A percentile compares a stretch with the other conserved stretches of the same genome.
Evolutionary conservation across 495 filamentous ascomycete species (phyloP).

Genomic region (Talaromyces nanjingensis): DNA sequence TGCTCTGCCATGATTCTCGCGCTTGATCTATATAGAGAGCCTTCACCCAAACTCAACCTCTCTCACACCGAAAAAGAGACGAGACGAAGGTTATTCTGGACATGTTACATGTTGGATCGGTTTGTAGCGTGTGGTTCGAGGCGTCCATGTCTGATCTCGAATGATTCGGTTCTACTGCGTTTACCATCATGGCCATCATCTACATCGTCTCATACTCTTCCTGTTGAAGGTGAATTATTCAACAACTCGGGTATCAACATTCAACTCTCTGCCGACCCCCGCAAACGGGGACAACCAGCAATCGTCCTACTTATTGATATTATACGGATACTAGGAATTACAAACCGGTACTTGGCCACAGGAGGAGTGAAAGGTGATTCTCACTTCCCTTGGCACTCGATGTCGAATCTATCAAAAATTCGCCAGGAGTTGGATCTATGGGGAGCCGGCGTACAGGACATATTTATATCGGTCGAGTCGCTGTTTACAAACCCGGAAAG

Average conservation of each 20-base stretch:
- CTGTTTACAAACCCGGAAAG: constrained; percentile 73
- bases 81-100: constrained; percentile 72
- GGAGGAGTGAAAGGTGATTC: constrained; percentile 84
- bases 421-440: constrained; percentile 77
- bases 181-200: constrained; percentile 59
- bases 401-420: constrained; percentile 79
- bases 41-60: constrained; percentile 49
- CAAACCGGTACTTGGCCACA: constrained; percentile 74
- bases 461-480: constrained; percentile 65
- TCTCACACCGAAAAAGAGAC: constrained; percentile 62
- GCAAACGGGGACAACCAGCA: constrained; percentile 61
- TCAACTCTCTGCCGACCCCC: constrained; percentile 56
- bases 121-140: constrained; percentile 73
- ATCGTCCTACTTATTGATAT: constrained; percentile 75
- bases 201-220: constrained; percentile 40
- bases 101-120: constrained; percentile 74
- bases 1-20: constrained; percentile 76
- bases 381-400: constrained; percentile 81
- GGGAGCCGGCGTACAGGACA: constrained; percentile 73
- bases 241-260: constrained; percentile 60
- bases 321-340: constrained; percentile 70
- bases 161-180: constrained; percentile 64
- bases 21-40: constrained; percentile 67
- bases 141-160: constrained; percentile 66
- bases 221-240: constrained; percentile 68